phyloP scores from a whole-genome alignment of 2,329 filamentous ascomycete species.

The Magnaporthales sp. region DNA sequence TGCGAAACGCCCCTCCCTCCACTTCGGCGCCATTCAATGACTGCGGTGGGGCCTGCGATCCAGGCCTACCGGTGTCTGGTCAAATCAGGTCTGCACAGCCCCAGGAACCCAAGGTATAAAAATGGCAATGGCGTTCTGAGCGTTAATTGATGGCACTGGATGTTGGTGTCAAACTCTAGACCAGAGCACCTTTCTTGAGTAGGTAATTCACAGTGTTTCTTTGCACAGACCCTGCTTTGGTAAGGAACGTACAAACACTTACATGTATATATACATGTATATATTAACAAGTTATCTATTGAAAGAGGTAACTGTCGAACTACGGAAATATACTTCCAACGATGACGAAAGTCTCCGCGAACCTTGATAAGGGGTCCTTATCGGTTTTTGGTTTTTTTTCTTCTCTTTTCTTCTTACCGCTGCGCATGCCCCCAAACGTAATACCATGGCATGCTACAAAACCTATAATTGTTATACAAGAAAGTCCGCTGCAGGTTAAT shows the following conservation, averaged over 20 bases:
- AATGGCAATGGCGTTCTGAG: not conserved
- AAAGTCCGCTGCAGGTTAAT: not conserved
- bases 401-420: not conserved
- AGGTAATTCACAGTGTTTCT: not conserved
- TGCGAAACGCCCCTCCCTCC: not conserved
- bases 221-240: no score
- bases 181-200: not conserved
- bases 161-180: not conserved
- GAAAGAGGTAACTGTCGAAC: no score
- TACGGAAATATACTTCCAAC: not conserved
- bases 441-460: not conserved
- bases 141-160: not conserved
- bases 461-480: not conserved
- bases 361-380: not conserved
- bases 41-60: not conserved
- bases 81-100: not conserved
- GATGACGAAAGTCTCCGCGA: not conserved
- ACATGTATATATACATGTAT: no score
- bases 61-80: not conserved
- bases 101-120: not conserved
- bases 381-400: not conserved
- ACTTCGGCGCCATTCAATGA: not conserved
- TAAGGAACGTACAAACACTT: no score
- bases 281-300: no score
- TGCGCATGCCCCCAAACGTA: not conserved